Evolutionary conservation across 108 stramenopile species (phyloP), one percentile per base, ranked within the genome.

Genomic region (Cyclotella sp.): DNA sequence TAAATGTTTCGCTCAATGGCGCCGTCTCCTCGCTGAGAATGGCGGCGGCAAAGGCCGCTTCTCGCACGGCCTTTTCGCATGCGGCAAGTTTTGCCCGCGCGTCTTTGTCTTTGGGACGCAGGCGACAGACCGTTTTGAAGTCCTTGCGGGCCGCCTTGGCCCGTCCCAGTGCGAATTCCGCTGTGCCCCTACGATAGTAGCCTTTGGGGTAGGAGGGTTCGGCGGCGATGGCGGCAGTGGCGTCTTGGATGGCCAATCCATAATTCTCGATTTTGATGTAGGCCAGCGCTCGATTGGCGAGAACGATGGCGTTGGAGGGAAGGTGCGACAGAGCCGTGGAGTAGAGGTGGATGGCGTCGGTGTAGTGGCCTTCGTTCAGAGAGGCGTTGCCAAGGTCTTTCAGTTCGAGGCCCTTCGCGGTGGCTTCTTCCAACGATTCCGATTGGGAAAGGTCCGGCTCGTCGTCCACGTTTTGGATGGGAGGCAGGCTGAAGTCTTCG

Each of bases 151-250:
- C 99, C 14, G 85, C 80, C 86, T 97, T 98, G 83, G 92, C 90
- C 63, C 97, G 93, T 14, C 90, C 93, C 67, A 99, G 88, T 3
- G 98, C 99, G 80, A 94, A 97, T 30, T 98, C 88, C 14, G 99
- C 98, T 22, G 95, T 89, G 12, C 96, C 99, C n/a, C 97, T 77
- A 2, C 99, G 90, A 75, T 99, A 99, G 69, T 98, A 99, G 0
- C 90, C 98, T 85, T 99, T 99, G 66, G 97, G 85, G 74, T 98
- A 99, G 0, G 63, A 59, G 6, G 93, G 86, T 82, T 99, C 98
- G n/a, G 97, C 67, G 43, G 81, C 74, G 47, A 99, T 83, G 13
- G 98, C 97, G 21, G 74, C 68, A 16, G 91, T 93, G 45, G 98
- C 97, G 76, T 99, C 99, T 9, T 69, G 68, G 68, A 98, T 97